These are phyloP conservation scores for Amorphotheca resinae DNA, from an alignment of 495 filamentous ascomycete species.

Conservation along the genomic window DNA sequence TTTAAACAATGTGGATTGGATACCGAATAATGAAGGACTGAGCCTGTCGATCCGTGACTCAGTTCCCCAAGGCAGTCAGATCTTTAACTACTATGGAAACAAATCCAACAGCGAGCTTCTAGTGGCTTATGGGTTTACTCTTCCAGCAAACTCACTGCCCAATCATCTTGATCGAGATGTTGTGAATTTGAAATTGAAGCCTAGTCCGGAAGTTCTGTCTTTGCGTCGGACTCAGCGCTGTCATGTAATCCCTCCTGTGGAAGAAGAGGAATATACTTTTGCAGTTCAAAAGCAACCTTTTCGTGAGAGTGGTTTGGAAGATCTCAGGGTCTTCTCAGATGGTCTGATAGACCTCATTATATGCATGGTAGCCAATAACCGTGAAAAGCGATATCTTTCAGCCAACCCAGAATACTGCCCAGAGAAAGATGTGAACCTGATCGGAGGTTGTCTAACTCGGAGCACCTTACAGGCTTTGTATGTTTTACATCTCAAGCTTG, in stretches of 20 bases:
- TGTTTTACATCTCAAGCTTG: conserved; percentile 8
- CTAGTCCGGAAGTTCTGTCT: neutral
- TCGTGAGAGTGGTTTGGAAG: neutral
- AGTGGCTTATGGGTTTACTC: conserved; percentile 39
- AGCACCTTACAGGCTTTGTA: neutral
- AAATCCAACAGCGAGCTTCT: conserved; percentile 38
- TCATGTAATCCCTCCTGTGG: neutral
- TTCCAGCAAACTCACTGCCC: conserved; percentile 15
- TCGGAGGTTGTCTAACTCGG: conserved; percentile 2
- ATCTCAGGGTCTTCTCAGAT: conserved; percentile 6
- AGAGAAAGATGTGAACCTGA: neutral
- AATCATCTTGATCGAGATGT: conserved; percentile 17
- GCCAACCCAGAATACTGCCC: conserved; percentile 3
- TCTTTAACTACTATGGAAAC: conserved; percentile 43
- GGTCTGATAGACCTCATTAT: conserved; percentile 13
- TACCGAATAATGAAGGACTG: conserved; percentile 11
- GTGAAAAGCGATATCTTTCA: conserved; percentile 6
- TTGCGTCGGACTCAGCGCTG: conserved; percentile 10
- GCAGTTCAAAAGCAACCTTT: neutral
- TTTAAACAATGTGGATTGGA: conserved; percentile 30
- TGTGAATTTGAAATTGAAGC: conserved; percentile 20
- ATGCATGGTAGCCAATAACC: conserved; percentile 14
- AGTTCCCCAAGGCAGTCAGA: conserved; percentile 22
- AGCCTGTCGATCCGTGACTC: conserved; percentile 12
- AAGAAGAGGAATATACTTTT: neutral